Evolutionary conservation across 768 basidiomycete species (phyloP).

Genomic region (Hygrocybe punicea): DNA sequence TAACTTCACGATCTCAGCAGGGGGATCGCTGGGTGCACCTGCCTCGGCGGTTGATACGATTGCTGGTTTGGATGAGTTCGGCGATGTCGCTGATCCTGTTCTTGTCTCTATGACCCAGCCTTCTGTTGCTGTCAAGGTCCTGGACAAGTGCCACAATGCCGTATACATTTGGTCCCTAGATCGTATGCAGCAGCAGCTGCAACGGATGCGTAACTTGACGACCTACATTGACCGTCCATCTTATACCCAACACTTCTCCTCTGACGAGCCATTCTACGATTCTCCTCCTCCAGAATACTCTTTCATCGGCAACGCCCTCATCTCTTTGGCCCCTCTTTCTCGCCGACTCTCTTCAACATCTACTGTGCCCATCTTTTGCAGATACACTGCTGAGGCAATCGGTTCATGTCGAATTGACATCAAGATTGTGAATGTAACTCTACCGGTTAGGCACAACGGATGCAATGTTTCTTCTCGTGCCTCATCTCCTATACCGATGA

Average conservation of each 20-base stretch:
- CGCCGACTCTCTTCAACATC: constrained; percentile 70
- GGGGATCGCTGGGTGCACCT: constrained; percentile 72
- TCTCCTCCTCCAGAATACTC: constrained; percentile 84
- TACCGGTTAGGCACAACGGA: constrained; percentile 58
- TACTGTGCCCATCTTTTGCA: constrained; percentile 86
- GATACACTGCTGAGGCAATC: constrained; percentile 92
- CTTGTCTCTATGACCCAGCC: constrained; percentile 74
- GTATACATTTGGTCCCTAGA: constrained; percentile 91
- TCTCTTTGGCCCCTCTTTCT: constrained; percentile 78
- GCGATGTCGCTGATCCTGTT: constrained; percentile 84
- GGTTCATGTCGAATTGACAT: constrained; percentile 89
- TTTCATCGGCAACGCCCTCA: constrained; percentile 83
- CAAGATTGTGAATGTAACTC: constrained; percentile 69
- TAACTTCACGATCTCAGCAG: constrained; percentile 90
- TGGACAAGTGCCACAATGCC: constrained; percentile 82
- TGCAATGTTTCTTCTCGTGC: constrained; percentile 69
- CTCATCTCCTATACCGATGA: constrained; percentile 67
- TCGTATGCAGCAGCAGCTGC: constrained; percentile 81
- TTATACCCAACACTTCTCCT: constrained; percentile 91
- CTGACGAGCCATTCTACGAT: constrained; percentile 91
- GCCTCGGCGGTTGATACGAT: constrained; percentile 81
- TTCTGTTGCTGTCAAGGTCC: constrained; percentile 82
- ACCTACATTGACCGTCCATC: constrained; percentile 89
- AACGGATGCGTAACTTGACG: constrained; percentile 90
- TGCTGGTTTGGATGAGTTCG: constrained; percentile 86